Evolutionary conservation across 495 filamentous ascomycete genomes (phyloP).

Genomic region (Aspergillus egyptiacus): DNA sequence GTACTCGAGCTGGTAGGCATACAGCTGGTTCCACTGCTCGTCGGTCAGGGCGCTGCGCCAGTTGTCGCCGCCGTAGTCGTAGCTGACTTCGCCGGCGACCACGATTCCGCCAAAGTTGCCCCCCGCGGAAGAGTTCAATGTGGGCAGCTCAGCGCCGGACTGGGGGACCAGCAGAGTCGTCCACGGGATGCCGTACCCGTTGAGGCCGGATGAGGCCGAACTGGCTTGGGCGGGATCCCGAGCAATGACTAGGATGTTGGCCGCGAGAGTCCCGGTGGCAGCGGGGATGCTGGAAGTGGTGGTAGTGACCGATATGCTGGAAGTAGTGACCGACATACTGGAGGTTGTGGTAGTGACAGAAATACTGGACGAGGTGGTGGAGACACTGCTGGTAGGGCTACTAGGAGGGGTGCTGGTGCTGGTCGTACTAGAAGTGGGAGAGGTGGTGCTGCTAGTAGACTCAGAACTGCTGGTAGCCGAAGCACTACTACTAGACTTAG

Average conservation of each 20-base stretch:
- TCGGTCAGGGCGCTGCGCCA: conserved; percentile 51
- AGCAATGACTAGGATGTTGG: conserved; percentile 54
- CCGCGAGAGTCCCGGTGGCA: conserved; percentile 26
- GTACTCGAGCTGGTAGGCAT: conserved; percentile 52
- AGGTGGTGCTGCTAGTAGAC: conserved; percentile 15
- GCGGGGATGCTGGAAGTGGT: conserved; percentile 18
- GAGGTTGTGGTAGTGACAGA: conserved; percentile 12
- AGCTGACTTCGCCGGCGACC: conserved; percentile 50
- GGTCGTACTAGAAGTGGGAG: conserved; percentile 4
- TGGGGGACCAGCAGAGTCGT: conserved; percentile 50
- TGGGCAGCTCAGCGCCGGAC: conserved; percentile 44
- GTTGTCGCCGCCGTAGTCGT: conserved; percentile 41
- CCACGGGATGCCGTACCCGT: conserved; percentile 57
- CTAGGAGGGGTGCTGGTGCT: conserved; percentile 9
- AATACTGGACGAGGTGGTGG: neutral
- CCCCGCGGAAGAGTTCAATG: conserved; percentile 39
- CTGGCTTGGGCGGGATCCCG: conserved; percentile 41
- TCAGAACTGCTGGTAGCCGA: conserved; percentile 2
- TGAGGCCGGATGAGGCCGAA: conserved; percentile 48
- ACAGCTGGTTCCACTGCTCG: conserved; percentile 52
- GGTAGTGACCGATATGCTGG: neutral
- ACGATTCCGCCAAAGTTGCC: conserved; percentile 57
- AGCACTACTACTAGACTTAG: conserved; percentile 8
- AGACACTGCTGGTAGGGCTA: conserved; percentile 4
- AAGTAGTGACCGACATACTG: conserved; percentile 15